These are phyloP conservation scores for Diversispora epigaea DNA, from an alignment of 192 early-diverging fungal species.

Conservation along the genomic window DNA sequence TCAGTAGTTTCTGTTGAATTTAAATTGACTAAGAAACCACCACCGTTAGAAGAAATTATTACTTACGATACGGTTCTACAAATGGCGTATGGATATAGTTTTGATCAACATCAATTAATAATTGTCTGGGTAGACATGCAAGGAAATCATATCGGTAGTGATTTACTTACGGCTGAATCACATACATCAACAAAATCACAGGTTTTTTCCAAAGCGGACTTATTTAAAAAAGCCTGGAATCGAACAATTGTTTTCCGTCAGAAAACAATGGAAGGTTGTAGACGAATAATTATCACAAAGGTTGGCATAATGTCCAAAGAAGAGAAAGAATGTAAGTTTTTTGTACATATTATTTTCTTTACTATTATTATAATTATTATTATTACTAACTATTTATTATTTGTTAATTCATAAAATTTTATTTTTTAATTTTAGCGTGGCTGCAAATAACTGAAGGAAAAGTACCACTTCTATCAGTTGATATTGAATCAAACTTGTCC, in stretches of 20 bases:
- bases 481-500: background rate
- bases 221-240: background rate
- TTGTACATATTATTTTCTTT: background rate
- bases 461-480: background rate
- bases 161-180: background rate
- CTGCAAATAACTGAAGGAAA: background rate
- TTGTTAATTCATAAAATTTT: background rate
- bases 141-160: background rate
- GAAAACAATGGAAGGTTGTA: background rate
- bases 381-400: background rate
- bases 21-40: background rate
- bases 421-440: conserved; percentile 4
- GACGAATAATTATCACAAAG: conserved; percentile 5
- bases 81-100: conserved; percentile 17
- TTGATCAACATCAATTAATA: conserved; percentile 4
- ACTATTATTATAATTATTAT: background rate
- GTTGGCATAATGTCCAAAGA: conserved; percentile 1
- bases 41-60: background rate
- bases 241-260: background rate
- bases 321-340: conserved; percentile 11
- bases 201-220: background rate
- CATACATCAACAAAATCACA: background rate
- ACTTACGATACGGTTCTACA: conserved; percentile 13
- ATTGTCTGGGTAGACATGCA: conserved; percentile 17
- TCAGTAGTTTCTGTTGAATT: background rate